These are phyloP conservation scores for Rubroboletus pulcherrimus DNA, from an alignment of 768 basidiomycete genomes.

Conservation along the genomic window DNA sequence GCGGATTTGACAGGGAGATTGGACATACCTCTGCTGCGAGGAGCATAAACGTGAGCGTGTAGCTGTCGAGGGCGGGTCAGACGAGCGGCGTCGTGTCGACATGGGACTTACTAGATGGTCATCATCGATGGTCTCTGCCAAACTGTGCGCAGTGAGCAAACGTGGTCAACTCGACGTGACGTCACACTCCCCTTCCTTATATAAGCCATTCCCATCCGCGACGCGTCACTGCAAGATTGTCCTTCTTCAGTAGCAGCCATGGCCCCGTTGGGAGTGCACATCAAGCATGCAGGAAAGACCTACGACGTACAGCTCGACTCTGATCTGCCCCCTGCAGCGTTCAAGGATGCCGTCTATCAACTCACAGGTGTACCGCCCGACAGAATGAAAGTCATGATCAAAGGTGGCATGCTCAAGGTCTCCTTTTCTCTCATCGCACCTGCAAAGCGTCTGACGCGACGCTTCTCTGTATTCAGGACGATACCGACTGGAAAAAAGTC, in stretches of 20 bases:
- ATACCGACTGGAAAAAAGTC: constrained; percentile 81
- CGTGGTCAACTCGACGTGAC: constrained; percentile 17
- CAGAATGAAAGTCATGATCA: constrained; percentile 97
- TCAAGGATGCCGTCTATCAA: constrained; percentile 82
- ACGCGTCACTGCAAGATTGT: constrained; percentile 18
- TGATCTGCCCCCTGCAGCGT: constrained; percentile 60
- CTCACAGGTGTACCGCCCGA: constrained; percentile 84
- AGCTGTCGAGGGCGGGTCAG: constrained; percentile 39
- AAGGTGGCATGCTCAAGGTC: constrained; percentile 88
- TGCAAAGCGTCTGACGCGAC: background rate
- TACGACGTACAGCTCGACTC: constrained; percentile 70
- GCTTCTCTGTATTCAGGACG: constrained; percentile 53
- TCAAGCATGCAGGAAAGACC: constrained; percentile 88
- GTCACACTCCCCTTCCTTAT: constrained; percentile 21
- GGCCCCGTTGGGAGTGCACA: constrained; percentile 68
- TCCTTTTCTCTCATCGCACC: no score
- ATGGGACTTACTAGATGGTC: constrained; percentile 43
- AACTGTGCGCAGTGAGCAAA: background rate
- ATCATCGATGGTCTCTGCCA: constrained; percentile 23
- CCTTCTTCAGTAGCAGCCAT: constrained; percentile 32
- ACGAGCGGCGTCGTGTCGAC: background rate
- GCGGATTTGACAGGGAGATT: background rate
- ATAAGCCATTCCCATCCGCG: constrained; percentile 31
- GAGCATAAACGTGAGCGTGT: constrained; percentile 75
- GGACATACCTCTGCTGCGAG: constrained; percentile 65